These are phyloP conservation scores for Syzygium malaccense DNA, from an alignment of 441 rosid species.

Conservation along the genomic window DNA sequence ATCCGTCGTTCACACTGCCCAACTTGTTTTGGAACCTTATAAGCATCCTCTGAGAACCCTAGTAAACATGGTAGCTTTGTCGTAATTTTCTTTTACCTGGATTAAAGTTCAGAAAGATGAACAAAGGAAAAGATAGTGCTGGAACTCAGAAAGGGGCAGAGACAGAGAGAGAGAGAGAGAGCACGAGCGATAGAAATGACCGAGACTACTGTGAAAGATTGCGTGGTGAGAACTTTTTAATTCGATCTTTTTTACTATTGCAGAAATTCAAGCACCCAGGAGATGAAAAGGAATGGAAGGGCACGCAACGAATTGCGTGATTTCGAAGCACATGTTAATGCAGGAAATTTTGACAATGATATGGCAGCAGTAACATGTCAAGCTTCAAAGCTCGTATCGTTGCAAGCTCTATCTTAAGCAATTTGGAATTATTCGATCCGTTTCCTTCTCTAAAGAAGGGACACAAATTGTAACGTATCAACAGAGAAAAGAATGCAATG, in stretches of 20 bases:
- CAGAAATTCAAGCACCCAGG: neutral
- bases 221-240: neutral
- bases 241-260: neutral
- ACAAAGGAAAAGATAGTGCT: neutral
- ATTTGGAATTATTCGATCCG: neutral
- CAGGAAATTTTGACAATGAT: neutral
- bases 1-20: neutral
- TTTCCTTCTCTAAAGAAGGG: neutral
- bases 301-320: neutral
- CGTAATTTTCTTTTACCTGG: neutral
- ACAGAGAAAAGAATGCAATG: neutral
- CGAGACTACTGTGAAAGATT: neutral
- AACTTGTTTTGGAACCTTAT: neutral
- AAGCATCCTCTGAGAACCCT: neutral
- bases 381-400: neutral
- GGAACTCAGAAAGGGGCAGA: neutral
- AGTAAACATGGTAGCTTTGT: neutral
- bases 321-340: neutral
- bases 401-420: neutral
- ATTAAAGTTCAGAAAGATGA: neutral
- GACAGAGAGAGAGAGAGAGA: neutral
- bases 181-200: neutral
- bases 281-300: neutral
- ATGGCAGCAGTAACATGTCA: neutral
- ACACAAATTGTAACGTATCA: neutral